Base-by-base conservation (phyloP, 176 grass and related monocot genomes). In the Saccharum officinarum region DNA sequence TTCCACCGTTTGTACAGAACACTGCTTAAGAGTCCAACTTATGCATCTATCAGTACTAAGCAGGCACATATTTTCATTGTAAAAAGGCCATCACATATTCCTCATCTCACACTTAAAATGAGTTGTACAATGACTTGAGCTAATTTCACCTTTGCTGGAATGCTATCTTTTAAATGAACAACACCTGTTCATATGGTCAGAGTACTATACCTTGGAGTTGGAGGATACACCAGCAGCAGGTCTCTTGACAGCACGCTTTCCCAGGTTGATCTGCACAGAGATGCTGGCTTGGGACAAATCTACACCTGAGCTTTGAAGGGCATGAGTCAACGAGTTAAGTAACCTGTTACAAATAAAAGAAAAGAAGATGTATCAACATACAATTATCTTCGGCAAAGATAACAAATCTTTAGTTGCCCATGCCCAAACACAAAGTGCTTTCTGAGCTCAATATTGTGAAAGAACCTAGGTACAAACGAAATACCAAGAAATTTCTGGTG, bases 211-310 rank as follows among this genome's bases (percentile, higher is more conserved):
- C 59, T 62, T 62, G 59, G 59, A 62, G 91, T 92, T 76, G 45
- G 81, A 92, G 52, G 87, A 76, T 67, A 67, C 34, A 79, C 45
- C 83, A 45, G 89, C 41, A 75, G 28, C 82, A 57, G 80, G 71
- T 90, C 89, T 87, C 85, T 88, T 95, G 81, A 85, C 86, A 87
- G 93, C 86, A 20, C 96, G 85, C 81, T 95, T 98, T 16, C 91
- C 96, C 30, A 98, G 86, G 81, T 95, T 98, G 78, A 98, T 98
- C 86, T 98, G 91, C 76, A 95, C 93, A 72, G 96, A 94, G 20
- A 98, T 82, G 78, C 85, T 98, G 59, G 93, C 93, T 87, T 98
- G 87, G 60, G 96, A 98, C 59, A 95, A 71, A 89, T 95, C 90
- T 63, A 98, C 79, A 77, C 92, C 92, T 3, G 96, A 98, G 77